phyloP scores from a whole-genome alignment of 768 basidiomycete species.

The Tulasnella sp. region DNA sequence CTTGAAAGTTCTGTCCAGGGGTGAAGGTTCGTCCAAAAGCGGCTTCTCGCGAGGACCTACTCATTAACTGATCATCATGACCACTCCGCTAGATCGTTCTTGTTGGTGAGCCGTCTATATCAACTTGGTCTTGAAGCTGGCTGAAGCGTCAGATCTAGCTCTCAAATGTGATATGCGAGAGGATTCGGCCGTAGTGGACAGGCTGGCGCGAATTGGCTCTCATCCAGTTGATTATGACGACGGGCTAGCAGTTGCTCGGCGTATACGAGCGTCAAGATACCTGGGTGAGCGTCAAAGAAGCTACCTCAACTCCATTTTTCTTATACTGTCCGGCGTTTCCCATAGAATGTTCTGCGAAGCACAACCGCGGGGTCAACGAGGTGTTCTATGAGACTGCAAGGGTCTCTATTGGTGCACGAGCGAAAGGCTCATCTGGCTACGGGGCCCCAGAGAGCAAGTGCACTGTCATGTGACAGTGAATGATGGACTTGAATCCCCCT shows the following conservation, averaged over 20 bases:
- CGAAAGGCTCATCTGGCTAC: slow-evolving; percentile 46
- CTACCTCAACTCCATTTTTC: neutral
- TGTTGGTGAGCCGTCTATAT: slow-evolving; percentile 50
- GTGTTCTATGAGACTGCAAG: slow-evolving; percentile 88
- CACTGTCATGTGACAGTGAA: neutral
- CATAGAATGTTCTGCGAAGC: slow-evolving; percentile 98
- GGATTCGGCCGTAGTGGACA: slow-evolving; percentile 58
- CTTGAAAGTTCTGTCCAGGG: slow-evolving; percentile 78
- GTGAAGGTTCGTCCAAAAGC: too few species aligned
- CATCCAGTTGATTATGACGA: slow-evolving; percentile 86
- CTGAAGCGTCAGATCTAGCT: slow-evolving; percentile 37
- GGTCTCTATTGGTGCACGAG: slow-evolving; percentile 62
- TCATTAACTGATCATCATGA: neutral
- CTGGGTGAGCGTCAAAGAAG: slow-evolving; percentile 59
- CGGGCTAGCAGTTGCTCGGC: slow-evolving; percentile 73
- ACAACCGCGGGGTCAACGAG: slow-evolving; percentile 87
- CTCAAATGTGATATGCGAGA: slow-evolving; percentile 94
- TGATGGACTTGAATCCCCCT: neutral
- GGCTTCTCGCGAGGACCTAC: slow-evolving; percentile 18
- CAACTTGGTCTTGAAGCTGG: neutral
- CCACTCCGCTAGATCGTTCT: slow-evolving; percentile 53
- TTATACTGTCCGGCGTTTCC: slow-evolving; percentile 1
- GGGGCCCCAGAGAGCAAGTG: slow-evolving; percentile 11
- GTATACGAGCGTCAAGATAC: slow-evolving; percentile 88
- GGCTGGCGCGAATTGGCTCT: slow-evolving; percentile 55